Conservation (phyloP, 805 yeast genomes). For the Pichia cephalocereana region DNA sequence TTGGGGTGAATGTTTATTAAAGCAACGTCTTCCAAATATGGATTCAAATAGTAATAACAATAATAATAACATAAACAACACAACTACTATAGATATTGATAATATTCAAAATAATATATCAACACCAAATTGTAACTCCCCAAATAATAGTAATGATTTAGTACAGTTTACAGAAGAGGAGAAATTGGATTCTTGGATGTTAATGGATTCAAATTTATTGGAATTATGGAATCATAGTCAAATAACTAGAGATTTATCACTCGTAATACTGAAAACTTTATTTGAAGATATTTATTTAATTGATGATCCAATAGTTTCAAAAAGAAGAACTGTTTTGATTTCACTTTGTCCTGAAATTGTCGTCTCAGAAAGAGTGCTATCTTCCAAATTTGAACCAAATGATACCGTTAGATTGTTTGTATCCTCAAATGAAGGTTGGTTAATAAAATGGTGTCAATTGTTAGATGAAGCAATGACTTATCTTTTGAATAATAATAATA, state of each 20-base stretch:
- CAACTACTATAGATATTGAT: slow-evolving; percentile 1
- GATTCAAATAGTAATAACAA: slow-evolving; percentile 3
- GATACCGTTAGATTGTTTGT: slow-evolving; percentile 57
- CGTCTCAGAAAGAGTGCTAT: slow-evolving; percentile 58
- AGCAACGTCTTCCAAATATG: slow-evolving; percentile 2
- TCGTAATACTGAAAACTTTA: slow-evolving; percentile 72
- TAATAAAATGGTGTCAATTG: slow-evolving; percentile 59
- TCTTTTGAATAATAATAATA: slow-evolving; percentile 10
- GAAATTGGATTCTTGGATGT: slow-evolving; percentile 63
- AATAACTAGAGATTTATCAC: slow-evolving; percentile 63
- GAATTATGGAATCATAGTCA: slow-evolving; percentile 62
- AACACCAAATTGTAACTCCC: neutral
- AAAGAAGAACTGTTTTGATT: slow-evolving; percentile 64
- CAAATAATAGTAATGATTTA: neutral
- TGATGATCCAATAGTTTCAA: slow-evolving; percentile 86
- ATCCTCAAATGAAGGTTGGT: slow-evolving; percentile 78
- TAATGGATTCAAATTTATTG: slow-evolving; percentile 74
- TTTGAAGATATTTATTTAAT: slow-evolving; percentile 89
- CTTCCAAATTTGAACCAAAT: slow-evolving; percentile 55
- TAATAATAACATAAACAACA: neutral
- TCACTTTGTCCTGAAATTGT: slow-evolving; percentile 80
- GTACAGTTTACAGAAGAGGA: slow-evolving; percentile 34
- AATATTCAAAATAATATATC: neutral
- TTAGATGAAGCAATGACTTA: slow-evolving; percentile 36
- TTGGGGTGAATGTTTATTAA: slow-evolving; percentile 71